These are phyloP conservation scores for Firmiana major DNA, from an alignment of 345 rosid species.

Conservation along the genomic window DNA sequence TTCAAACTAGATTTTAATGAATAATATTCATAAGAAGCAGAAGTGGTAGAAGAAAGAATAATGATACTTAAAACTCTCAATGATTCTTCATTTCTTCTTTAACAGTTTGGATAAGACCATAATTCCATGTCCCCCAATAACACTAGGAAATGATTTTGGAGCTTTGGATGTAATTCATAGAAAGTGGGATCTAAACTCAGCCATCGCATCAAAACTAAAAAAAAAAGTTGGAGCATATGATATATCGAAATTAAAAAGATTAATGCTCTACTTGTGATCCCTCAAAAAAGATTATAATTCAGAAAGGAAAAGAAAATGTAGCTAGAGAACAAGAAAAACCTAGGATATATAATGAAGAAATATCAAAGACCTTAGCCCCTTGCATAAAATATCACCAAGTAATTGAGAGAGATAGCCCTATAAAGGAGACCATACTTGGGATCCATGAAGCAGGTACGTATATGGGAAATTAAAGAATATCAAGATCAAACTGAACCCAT, in stretches of 20 bases:
- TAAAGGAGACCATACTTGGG: background rate
- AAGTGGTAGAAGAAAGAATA: too few relatives aligned
- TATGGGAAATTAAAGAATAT: background rate
- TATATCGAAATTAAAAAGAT: background rate
- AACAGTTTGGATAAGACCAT: too few relatives aligned
- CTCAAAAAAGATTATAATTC: background rate
- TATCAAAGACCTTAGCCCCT: background rate
- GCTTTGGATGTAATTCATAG: background rate
- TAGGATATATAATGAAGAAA: background rate
- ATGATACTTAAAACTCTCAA: background rate
- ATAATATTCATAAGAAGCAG: background rate
- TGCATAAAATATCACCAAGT: background rate
- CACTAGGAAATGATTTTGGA: too few relatives aligned
- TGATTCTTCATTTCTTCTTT: too few relatives aligned
- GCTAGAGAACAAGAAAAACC: background rate
- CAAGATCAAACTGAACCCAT: conserved; percentile 12
- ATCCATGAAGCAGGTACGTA: background rate
- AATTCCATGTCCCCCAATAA: background rate
- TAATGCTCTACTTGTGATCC: background rate
- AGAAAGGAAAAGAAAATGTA: background rate
- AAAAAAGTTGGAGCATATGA: background rate
- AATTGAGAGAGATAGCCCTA: background rate
- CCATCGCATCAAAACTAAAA: background rate
- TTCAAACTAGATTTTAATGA: background rate
- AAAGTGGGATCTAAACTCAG: conserved; percentile 2